Percentiles rank a stretch among this genome's conserved stretches.
Evolutionary conservation across 371 early-diverging fungal species (phyloP).

Genomic region (Rhizomucor pusillus): DNA sequence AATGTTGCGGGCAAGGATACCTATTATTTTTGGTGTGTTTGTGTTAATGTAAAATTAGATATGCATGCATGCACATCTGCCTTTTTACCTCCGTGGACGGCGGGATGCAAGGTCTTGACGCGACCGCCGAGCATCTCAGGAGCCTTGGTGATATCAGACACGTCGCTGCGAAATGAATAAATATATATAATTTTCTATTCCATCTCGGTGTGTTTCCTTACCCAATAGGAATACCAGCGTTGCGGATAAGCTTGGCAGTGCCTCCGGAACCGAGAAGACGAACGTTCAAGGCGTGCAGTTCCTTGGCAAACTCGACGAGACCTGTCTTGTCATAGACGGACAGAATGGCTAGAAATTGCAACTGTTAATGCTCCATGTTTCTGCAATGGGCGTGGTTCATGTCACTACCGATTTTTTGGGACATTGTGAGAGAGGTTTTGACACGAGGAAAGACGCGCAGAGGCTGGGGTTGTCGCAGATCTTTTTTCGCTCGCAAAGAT

Average conservation of each 20-base stretch:
- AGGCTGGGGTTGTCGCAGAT: too few species aligned
- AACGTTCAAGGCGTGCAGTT: constrained; percentile 72
- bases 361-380: not conserved
- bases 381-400: not conserved
- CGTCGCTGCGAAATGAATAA: constrained; percentile 65
- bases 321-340: constrained; percentile 98
- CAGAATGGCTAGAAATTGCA: constrained; percentile 68
- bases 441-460: too few species aligned
- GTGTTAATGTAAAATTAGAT: too few species aligned
- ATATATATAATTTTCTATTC: constrained; percentile 8
- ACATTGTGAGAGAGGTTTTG: constrained; percentile 5
- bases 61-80: too few species aligned
- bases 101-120: constrained; percentile 98
- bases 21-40: constrained; percentile 16
- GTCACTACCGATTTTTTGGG: constrained; percentile 16
- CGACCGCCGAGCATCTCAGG: constrained; percentile 99
- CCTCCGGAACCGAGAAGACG: constrained; percentile 94
- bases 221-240: constrained; percentile 88
- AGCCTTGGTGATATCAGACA: constrained; percentile 94
- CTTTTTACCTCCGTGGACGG: constrained; percentile 91
- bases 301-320: constrained; percentile 86
- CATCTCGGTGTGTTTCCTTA: constrained; percentile 28
- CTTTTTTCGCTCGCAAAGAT: too few species aligned
- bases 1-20: constrained; percentile 91
- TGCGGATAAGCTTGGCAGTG: constrained; percentile 86